Base-by-base conservation (phyloP, 2,329 filamentous ascomycete species). In the Huntiella decipiens region DNA sequence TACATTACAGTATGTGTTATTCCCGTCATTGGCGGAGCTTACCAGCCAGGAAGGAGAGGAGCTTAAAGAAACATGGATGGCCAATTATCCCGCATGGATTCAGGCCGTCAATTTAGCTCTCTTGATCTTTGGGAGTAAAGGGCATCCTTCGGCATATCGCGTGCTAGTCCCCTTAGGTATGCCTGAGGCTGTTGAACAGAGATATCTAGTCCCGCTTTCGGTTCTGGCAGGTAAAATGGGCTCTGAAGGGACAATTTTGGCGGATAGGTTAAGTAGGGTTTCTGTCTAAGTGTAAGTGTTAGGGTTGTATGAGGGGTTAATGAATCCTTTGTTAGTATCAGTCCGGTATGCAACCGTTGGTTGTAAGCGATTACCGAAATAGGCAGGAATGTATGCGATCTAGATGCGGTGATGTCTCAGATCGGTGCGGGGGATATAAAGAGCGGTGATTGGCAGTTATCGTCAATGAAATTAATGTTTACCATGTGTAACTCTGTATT, bases 61-160 rank as follows among this genome's bases (percentile, higher is more conserved):
- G 1, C 52, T 77, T 32, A 55, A 65, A 34, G 67, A 75, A 17
- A 72, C 71, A 52, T 69, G 71, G 63, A 56, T 56, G 10, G 63
- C 70, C 51, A 69, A 69, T 42, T 63, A 65, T 43, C 61, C 68
- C 2, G 72, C 77, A 50, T 62, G 77, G 45, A 60, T 77, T 51
- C 72, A 77, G 52, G 70, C 70, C 0, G 68, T 70, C 48, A 79
- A 78, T 53, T 76, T 79, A 56, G 66, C 69, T 5, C 65, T 72
- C n/a, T 36, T 50, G 36, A 13, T 50, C 32, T 50, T 50, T 50
- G 60, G 60, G 3, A 62, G 66, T 5, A 57, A 60, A 33, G 60
- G 58, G 15, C 68, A 65, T 56, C 19, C 43, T 4, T 48, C 46
- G 31, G 31, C 38, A n/a, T 50, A 46, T 31, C 38, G 48, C 22